Base-by-base conservation (phyloP, 1,284 basidiomycete species). In the Anthracocystis panici-leucophaei region DNA sequence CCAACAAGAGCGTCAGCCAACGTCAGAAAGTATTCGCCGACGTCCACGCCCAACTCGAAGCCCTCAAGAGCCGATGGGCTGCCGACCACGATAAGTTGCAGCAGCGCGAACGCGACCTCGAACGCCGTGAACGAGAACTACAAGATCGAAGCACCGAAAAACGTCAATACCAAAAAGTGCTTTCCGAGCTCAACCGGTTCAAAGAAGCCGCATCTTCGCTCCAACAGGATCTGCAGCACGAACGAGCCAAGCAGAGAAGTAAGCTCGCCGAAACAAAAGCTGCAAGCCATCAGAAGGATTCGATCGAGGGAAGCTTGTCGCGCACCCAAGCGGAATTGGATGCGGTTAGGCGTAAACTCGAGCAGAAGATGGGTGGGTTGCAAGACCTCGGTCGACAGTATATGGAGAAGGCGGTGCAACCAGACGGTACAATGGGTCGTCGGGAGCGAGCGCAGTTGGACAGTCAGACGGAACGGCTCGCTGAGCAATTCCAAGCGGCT, bases 11-110 rank as follows among this genome's bases (percentile, higher is more conserved):
- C 61, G 55, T 53, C 29, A 53, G 50, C 18, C 68, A 72, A 51
- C 52, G 73, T 20, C 73, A 71, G 21, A 64, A 65, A 45, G 69
- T 73, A 16, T 73, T 73, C 25, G 64, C 62, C 45, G 71, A 68
- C 35, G 70, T 77, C 3, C 66, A 70, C 40, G 70, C 70, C 16
- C 75, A 79, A 40, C 64, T 79, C 40, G 72, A 75, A 20, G 75
- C 61, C 21, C 74, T 79, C 51, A 79, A 79, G 53, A 61, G 52
- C 27, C 59, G 65, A 8, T 77, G 75, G 77, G 75, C 77, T 20
- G 53, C 59, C 2, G 77, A 79, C 52, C 52, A 69, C 35, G 62
- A 66, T 12, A 65, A 66, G 42, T 54, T 79, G 11, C 63, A 77
- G 25, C 55, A 67, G 31, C 67, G 73, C 49, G 68, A 76, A 46